These are phyloP conservation scores for Rhizopus delemar DNA, from an alignment of 371 early-diverging fungal species.

Conservation along the genomic window DNA sequence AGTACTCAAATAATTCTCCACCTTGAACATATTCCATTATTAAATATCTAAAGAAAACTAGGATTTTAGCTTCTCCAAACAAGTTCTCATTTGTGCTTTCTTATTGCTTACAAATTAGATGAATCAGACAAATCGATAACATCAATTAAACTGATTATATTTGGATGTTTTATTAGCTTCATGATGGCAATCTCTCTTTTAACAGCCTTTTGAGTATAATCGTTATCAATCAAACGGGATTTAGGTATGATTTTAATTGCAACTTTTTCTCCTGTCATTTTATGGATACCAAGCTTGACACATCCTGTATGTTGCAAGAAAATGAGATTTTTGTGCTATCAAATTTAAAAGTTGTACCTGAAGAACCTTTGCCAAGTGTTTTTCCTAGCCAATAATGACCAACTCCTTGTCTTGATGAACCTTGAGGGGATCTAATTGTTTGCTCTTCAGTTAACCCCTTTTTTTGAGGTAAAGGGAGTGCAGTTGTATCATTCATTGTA, in stretches of 20 bases:
- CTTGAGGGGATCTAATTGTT: conserved; percentile 40
- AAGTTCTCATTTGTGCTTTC: background rate
- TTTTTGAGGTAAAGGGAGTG: conserved; percentile 33
- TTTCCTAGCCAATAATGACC: conserved; percentile 81
- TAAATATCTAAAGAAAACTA: conserved; percentile 65
- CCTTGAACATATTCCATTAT: conserved; percentile 97
- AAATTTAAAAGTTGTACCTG: conserved; percentile 55
- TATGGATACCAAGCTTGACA: conserved; percentile 78
- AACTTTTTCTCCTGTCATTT: conserved; percentile 73
- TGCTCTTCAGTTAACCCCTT: conserved; percentile 25
- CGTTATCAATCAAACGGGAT: conserved; percentile 58
- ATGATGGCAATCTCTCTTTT: conserved; percentile 94
- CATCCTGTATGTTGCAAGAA: conserved; percentile 52
- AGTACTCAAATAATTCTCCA: conserved; percentile 94
- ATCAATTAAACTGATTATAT: conserved; percentile 86
- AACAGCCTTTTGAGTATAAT: conserved; percentile 75
- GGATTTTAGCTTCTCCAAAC: background rate
- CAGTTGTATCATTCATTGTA: too few species aligned
- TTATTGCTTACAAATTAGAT: conserved; percentile 64
- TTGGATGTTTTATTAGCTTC: conserved; percentile 90
- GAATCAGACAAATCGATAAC: conserved; percentile 73
- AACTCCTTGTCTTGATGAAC: conserved; percentile 53
- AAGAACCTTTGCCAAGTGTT: conserved; percentile 80
- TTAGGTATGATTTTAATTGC: conserved; percentile 90
- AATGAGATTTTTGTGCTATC: background rate